A percentile compares a stretch with the other conserved stretches of the same genome.
These are phyloP conservation scores for Coffea eugenioides DNA, from an alignment of 257 asterid genomes.

Conservation along the genomic window DNA sequence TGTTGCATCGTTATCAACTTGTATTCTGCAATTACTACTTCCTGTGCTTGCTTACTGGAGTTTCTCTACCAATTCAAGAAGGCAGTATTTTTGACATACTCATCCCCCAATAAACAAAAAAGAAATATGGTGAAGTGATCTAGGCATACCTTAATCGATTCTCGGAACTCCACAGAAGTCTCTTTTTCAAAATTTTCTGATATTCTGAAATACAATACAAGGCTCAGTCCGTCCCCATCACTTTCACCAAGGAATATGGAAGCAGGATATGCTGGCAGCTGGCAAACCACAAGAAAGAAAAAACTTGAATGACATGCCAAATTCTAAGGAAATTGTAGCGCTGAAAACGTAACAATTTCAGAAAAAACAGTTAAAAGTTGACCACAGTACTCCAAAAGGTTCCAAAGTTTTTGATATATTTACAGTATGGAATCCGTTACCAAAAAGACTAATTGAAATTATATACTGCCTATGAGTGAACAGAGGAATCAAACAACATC, in stretches of 20 bases:
- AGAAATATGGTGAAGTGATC: background rate
- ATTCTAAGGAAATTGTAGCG: background rate
- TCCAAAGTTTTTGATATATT: too few species aligned
- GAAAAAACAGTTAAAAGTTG: background rate
- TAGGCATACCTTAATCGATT: slow-evolving; percentile 59
- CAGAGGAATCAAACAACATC: background rate
- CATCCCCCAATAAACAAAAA: background rate
- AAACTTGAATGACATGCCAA: slow-evolving; percentile 1
- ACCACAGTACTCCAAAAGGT: background rate
- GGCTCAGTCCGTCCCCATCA: slow-evolving; percentile 91
- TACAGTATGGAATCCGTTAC: background rate
- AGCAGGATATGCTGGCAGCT: slow-evolving; percentile 88
- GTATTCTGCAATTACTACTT: background rate
- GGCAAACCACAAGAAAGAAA: slow-evolving; percentile 17
- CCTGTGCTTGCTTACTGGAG: too few species aligned
- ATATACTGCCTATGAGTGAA: background rate
- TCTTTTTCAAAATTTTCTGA: slow-evolving; percentile 56
- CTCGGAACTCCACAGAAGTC: slow-evolving; percentile 43
- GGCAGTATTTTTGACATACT: background rate
- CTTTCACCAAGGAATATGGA: slow-evolving; percentile 69
- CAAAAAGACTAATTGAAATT: background rate
- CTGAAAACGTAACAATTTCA: background rate
- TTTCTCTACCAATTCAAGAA: background rate
- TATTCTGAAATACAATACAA: slow-evolving; percentile 69
- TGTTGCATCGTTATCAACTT: background rate